phyloP scores from a whole-genome alignment of 306 rosid genomes.

The Chamaecrista fasciculata region DNA sequence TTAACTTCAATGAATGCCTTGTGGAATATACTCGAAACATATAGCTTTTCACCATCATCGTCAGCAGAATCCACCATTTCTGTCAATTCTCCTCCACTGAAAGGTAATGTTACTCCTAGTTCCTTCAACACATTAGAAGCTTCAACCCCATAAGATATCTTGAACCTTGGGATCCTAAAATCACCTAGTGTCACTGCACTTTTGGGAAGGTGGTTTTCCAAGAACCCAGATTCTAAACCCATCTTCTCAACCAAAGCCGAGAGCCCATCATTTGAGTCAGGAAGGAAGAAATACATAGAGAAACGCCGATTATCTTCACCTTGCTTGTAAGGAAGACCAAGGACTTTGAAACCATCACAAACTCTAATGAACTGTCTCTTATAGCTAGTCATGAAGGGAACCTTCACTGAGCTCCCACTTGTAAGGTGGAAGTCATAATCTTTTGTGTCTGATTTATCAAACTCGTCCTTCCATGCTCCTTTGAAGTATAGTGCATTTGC shows the following conservation, averaged over 20 bases:
- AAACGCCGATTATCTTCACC: constrained; percentile 62
- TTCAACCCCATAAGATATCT: constrained; percentile 68
- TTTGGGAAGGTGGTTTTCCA: constrained; percentile 52
- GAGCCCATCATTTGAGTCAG: constrained; percentile 64
- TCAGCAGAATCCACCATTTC: constrained; percentile 70
- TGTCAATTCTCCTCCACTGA: constrained; percentile 52
- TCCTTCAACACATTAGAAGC: constrained; percentile 47
- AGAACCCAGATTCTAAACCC: constrained; percentile 49
- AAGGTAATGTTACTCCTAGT: constrained; percentile 68
- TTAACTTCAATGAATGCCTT: constrained; percentile 79
- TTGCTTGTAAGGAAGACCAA: constrained; percentile 62
- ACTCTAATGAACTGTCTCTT: constrained; percentile 43
- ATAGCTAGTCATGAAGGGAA: constrained; percentile 72
- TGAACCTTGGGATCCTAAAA: constrained; percentile 72
- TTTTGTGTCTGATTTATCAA: constrained; percentile 56
- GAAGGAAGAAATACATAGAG: constrained; percentile 74
- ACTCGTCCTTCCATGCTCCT: constrained; percentile 67
- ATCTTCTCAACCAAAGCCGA: constrained; percentile 59
- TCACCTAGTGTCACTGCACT: constrained; percentile 48
- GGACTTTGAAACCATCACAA: constrained; percentile 64
- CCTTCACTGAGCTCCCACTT: constrained; percentile 53
- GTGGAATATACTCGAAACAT: constrained; percentile 57
- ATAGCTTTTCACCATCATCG: constrained; percentile 35
- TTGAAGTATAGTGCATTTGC: constrained; percentile 82
- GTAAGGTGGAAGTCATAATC: constrained; percentile 61